Base-by-base conservation (phyloP, 179 eudicot genomes). In the Nepenthes alata region DNA sequence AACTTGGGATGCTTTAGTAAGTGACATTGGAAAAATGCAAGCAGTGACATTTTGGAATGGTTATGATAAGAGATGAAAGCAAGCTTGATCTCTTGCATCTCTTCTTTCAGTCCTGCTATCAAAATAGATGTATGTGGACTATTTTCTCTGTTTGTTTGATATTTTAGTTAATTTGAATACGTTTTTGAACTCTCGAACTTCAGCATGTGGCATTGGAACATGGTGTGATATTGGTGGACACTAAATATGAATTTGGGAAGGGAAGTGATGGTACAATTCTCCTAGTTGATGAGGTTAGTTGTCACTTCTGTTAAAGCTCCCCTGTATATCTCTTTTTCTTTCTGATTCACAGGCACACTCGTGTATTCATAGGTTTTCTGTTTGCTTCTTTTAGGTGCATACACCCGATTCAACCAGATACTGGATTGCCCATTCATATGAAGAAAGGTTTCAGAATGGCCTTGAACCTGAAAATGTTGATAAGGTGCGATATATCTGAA, bases 371-470 rank as follows among this genome's bases (percentile, higher is more conserved):
- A 4, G 6, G 34, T 6, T n/a, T 53, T 37, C 11, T 64, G 13
- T 60, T 13, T 74, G 62, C 38, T 57, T 14, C 4, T 58, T 57
- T 37, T 60, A 93, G 98, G 87, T 93, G 50, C 98, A 93, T 65
- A 93, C 98, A 61, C 98, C 98, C 35, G 98, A 93, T 78, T 93
- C 98, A 13, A 93, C 96, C 75, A 85, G 98, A 72, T 93, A 93
- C 62, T 93, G 98, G 98, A 80, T 91, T 64, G 82, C 85, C 38
- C 62, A 67, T 67, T 89, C 96, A 35, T 89, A 80, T 11, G 84
- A 83, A 63, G 81, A 83, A 35, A 84, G 90, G 35, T 77, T 89
- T 57, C 79, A 60, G 59, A 77, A 73, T 47, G 90, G 87, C 50
- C 87, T 83, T 67, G 98, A 93, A 83, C 98, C 98, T 67, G 95